phyloP scores from a whole-genome alignment of 192 early-diverging fungal species.

The Coemansia sp. region DNA sequence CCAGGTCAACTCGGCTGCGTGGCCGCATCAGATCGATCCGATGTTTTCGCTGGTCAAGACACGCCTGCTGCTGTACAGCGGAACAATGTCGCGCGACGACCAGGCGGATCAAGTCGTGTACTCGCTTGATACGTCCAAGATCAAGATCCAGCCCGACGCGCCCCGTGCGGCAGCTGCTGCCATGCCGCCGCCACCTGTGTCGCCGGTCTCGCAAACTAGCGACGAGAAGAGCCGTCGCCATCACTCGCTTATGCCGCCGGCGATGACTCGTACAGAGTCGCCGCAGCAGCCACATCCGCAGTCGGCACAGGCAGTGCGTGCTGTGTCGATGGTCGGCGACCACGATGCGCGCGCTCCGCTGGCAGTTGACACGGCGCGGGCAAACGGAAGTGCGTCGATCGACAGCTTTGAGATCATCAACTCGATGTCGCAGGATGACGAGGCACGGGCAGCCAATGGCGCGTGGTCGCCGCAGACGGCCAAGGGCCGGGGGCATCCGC shows the following conservation, averaged over 20 bases:
- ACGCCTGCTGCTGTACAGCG: constrained; percentile 46
- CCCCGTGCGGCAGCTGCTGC: constrained; percentile 9
- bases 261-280: background rate
- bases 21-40: constrained; percentile 52
- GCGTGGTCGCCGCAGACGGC: constrained; percentile 23
- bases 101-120: constrained; percentile 23
- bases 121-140: constrained; percentile 53
- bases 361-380: constrained; percentile 6
- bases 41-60: constrained; percentile 52
- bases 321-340: constrained; percentile 37
- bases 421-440: constrained; percentile 11
- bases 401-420: constrained; percentile 48
- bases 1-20: constrained; percentile 46
- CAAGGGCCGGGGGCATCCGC: constrained; percentile 21
- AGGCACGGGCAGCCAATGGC: background rate
- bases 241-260: constrained; percentile 42
- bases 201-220: constrained; percentile 1
- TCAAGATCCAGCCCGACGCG: constrained; percentile 53
- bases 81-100: constrained; percentile 35
- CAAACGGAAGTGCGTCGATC: constrained; percentile 14
- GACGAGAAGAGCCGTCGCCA: constrained; percentile 30
- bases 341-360: background rate
- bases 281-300: constrained; percentile 18
- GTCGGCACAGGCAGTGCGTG: constrained; percentile 9
- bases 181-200: constrained; percentile 5